Conservation (phyloP, 768 basidiomycete species). For the Grammothele lineata region DNA sequence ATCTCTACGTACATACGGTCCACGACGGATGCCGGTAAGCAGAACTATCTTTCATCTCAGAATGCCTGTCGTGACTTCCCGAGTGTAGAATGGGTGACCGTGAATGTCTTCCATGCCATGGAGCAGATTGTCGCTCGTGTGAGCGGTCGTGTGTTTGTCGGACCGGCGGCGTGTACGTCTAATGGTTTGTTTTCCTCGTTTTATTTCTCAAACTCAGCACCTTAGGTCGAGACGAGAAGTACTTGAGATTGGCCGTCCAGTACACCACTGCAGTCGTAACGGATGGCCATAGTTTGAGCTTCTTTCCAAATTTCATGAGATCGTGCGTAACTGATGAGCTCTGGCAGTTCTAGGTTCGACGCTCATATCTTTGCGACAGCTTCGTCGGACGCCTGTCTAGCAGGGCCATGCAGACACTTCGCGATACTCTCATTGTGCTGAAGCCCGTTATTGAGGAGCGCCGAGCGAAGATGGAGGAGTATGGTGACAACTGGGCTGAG, state of each 20-base stretch:
- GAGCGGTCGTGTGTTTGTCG: constrained; percentile 31
- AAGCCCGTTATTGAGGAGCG: constrained; percentile 29
- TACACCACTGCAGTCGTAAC: constrained; percentile 20
- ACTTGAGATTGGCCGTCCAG: constrained; percentile 23
- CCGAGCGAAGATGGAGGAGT: constrained; percentile 11
- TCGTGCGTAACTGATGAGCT: no score
- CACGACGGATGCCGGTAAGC: not conserved
- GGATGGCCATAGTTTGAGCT: constrained; percentile 12
- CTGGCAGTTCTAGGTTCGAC: no score
- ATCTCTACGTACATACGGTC: not conserved
- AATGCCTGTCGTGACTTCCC: not conserved
- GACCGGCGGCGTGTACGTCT: constrained; percentile 28
- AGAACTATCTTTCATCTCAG: no score
- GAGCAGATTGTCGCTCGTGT: constrained; percentile 24
- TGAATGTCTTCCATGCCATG: constrained; percentile 16
- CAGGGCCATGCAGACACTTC: not conserved
- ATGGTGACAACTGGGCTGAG: constrained; percentile 18
- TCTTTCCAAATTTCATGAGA: not conserved
- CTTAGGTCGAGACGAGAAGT: constrained; percentile 28
- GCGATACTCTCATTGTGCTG: constrained; percentile 15
- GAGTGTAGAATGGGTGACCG: constrained; percentile 20
- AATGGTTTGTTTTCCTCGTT: no score
- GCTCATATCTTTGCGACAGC: constrained; percentile 20
- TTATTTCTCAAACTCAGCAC: no score
- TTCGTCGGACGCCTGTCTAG: constrained; percentile 15